These are phyloP conservation scores for Gastrolobium villosum DNA, from an alignment of 306 rosid genomes.

Conservation along the genomic window DNA sequence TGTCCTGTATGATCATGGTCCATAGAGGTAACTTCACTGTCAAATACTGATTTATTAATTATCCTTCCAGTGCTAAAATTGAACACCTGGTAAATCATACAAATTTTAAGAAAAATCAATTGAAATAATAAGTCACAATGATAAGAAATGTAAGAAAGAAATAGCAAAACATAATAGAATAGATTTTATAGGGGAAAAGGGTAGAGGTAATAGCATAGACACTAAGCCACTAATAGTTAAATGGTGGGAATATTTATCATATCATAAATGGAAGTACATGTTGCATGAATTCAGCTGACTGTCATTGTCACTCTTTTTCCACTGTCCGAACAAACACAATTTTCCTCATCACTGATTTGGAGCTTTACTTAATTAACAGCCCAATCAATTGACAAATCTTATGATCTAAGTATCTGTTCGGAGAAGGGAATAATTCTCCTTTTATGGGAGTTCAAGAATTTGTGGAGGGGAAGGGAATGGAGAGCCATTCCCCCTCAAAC, in stretches of 20 bases:
- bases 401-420: background rate
- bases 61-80: constrained; percentile 98
- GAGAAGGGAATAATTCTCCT: constrained; percentile 6
- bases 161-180: constrained; percentile 18
- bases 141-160: constrained; percentile 13
- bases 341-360: background rate
- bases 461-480: constrained; percentile 3
- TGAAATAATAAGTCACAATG: constrained; percentile 13
- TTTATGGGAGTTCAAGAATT: background rate
- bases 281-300: constrained; percentile 42
- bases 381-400: too few species aligned
- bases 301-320: too few species aligned
- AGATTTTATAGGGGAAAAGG: constrained; percentile 10
- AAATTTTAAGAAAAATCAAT: constrained; percentile 26
- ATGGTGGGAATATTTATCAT: constrained; percentile 8
- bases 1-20: constrained; percentile 93
- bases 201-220: background rate
- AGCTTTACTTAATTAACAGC: background rate
- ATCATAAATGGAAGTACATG: constrained; percentile 17
- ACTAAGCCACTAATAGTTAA: constrained; percentile 1
- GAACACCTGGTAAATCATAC: constrained; percentile 71
- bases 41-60: constrained; percentile 75
- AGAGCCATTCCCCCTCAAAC: constrained; percentile 6
- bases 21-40: constrained; percentile 89
- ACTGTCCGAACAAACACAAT: constrained; percentile 3